Evolutionary conservation across 441 rosid genomes (phyloP).

Genomic region (Syzygium malaccense): DNA sequence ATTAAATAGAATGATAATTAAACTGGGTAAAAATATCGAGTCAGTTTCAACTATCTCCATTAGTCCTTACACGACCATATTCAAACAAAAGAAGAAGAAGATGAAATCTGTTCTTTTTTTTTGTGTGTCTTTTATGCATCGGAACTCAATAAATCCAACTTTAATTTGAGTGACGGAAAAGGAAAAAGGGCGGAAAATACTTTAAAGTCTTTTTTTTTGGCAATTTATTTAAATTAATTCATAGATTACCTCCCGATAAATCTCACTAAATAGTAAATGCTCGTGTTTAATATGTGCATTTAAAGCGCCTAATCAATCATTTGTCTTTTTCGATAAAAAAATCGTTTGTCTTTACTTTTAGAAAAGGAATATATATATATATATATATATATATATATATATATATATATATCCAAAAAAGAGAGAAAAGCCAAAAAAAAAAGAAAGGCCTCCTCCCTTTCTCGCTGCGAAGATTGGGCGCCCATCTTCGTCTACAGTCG

Average conservation of each 20-base stretch:
- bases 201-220: background rate
- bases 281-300: background rate
- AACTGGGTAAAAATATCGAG: background rate
- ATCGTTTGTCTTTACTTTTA: background rate
- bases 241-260: background rate
- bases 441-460: background rate
- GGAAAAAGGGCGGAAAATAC: background rate
- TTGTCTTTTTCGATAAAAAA: too few relatives aligned
- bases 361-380: background rate
- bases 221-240: background rate
- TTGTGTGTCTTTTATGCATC: background rate
- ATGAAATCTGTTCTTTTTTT: background rate
- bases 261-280: background rate
- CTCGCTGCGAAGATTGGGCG: background rate
- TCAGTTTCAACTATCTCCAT: background rate
- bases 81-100: background rate
- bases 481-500: background rate
- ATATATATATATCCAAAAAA: background rate
- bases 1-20: background rate
- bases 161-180: background rate
- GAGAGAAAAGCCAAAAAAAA: background rate
- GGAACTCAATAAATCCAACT: background rate
- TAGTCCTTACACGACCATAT: background rate
- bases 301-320: background rate
- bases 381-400: background rate